Evolutionary conservation across 352 stramenopile species (phyloP), one percentile per base, ranked within the genome.

Genomic region (Phytopythium chamaehyphon): DNA sequence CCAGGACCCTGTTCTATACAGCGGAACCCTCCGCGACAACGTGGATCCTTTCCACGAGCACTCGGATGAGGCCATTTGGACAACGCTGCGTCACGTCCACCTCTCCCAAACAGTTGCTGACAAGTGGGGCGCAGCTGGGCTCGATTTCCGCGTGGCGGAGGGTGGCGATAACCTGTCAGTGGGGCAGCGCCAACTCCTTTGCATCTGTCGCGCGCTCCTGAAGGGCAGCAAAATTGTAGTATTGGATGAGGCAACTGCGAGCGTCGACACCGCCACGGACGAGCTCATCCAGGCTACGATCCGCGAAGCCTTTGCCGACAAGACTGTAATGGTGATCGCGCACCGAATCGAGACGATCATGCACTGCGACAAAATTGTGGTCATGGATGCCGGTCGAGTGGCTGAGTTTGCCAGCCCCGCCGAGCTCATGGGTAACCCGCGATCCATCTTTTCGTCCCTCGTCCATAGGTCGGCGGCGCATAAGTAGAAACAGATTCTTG

Each of bases 201-300:
- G 93, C 54, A 86, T 99, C 44, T 96, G 76, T n/a, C 73, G 96
- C 22, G 95, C 96, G 8, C 63, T 98, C 51, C 66, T 99, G 11
- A 75, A 83, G 21, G 74, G 96, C 43, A 92, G 85, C 45, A 70
- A 73, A 46, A 92, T 99, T 36, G 68, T 99, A 14, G 66, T 99
- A 15, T 85, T 99, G 72, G 97, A 99, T 54, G 96, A 99, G 69
- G 96, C 95, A 3, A 98, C 96, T 7, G 83, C 84, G 19, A 88
- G 75, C 22, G 76, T 93, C 31, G 86, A 93, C 49, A 61, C 54
- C 2, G 66, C 68, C 21, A 88, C 67, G 16, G 89, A 97, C 42
- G 46, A 45, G 4, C 54, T 73, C 18, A 71, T 76, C 54, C 57
- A 75, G 55, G 57, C 64, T 7, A 86, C 79, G 21, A 92, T 97